Conservation (phyloP, 148 eudicot species). For the Rhododendron vialii region DNA sequence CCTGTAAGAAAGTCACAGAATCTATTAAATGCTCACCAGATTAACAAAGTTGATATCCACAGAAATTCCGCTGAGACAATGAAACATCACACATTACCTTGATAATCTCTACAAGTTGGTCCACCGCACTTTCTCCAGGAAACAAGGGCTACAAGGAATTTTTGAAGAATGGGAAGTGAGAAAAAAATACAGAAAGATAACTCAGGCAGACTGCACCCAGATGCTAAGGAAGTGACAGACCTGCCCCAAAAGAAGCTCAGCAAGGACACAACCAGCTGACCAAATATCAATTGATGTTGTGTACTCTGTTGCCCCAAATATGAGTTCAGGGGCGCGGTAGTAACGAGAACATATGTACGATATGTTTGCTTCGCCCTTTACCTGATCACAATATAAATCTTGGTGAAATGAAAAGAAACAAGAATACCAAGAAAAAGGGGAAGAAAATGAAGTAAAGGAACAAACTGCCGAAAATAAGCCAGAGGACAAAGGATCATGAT, state of each 20-base stretch:
- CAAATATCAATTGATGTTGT: constrained; percentile 82
- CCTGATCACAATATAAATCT: constrained; percentile 29
- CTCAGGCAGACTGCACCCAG: neutral
- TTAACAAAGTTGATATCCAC: neutral
- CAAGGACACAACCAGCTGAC: constrained; percentile 89
- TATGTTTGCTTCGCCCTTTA: constrained; percentile 75
- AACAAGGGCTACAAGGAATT: constrained; percentile 31
- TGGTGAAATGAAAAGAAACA: neutral
- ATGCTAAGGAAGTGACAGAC: neutral
- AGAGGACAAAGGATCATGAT: neutral
- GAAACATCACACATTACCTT: constrained; percentile 57
- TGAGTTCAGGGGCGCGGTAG: constrained; percentile 82
- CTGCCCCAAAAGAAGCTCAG: constrained; percentile 72
- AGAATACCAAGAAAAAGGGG: neutral
- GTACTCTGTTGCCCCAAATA: constrained; percentile 86
- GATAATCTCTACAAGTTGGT: constrained; percentile 89
- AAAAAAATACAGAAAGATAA: neutral
- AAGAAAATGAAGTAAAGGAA: neutral
- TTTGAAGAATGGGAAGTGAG: neutral
- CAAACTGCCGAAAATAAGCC: neutral
- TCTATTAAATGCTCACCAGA: constrained; percentile 1
- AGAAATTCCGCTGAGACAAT: neutral
- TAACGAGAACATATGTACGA: constrained; percentile 87
- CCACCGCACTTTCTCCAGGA: constrained; percentile 94
- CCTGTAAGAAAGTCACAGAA: constrained; percentile 35